A percentile compares a stretch with the other conserved stretches of the same genome.
These are phyloP conservation scores for Tricharina praecox DNA, from an alignment of 495 filamentous ascomycete genomes.

Conservation along the genomic window DNA sequence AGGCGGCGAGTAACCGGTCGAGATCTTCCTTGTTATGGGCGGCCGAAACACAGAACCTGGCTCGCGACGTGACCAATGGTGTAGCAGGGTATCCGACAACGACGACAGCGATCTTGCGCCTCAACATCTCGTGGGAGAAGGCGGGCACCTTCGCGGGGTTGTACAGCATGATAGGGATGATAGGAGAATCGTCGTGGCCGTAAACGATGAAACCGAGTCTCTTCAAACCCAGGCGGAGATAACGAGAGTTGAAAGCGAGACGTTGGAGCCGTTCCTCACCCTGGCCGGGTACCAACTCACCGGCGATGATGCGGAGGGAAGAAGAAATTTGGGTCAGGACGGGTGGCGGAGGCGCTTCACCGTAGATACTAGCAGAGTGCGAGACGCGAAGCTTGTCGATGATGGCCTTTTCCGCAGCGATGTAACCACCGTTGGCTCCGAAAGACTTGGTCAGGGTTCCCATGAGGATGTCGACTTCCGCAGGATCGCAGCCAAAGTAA, in stretches of 20 bases:
- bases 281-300: conserved; percentile 74
- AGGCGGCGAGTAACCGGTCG: conserved; percentile 75
- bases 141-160: conserved; percentile 95
- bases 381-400: conserved; percentile 76
- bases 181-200: conserved; percentile 93
- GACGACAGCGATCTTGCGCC: conserved; percentile 94
- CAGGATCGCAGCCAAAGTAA: conserved; percentile 79
- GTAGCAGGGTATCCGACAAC: conserved; percentile 96
- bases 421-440: conserved; percentile 91
- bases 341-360: conserved; percentile 72
- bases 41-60: conserved; percentile 86
- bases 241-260: conserved; percentile 95
- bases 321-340: conserved; percentile 77
- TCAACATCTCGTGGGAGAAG: conserved; percentile 95
- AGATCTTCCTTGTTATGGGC: conserved; percentile 97
- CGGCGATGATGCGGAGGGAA: conserved; percentile 69
- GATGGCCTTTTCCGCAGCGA: conserved; percentile 76
- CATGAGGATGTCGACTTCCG: conserved; percentile 90
- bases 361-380: conserved; percentile 74
- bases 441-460: conserved; percentile 97
- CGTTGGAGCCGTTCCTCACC: conserved; percentile 91
- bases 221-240: conserved; percentile 90
- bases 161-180: conserved; percentile 85
- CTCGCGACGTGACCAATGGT: conserved; percentile 84
- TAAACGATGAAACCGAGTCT: conserved; percentile 92